A percentile compares a stretch with the other conserved stretches of the same genome.
phyloP scores from a whole-genome alignment of 371 early-diverging fungal species.

The Rhizopus arrhizus region DNA sequence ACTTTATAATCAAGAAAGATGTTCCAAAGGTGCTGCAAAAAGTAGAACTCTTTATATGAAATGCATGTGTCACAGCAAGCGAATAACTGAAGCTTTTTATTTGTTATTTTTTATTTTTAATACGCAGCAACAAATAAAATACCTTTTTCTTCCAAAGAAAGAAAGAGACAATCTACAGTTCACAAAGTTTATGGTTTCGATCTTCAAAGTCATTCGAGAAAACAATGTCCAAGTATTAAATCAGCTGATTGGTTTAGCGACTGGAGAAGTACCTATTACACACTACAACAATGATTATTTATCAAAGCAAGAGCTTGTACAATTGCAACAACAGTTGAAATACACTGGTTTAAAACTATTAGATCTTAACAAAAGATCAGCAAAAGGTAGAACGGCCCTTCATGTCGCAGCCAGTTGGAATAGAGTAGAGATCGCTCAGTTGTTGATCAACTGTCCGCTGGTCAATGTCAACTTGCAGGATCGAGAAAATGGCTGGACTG shows the following conservation, averaged over 20 bases:
- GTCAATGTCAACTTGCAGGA: conserved; percentile 69
- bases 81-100: neutral
- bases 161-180: neutral
- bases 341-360: conserved; percentile 24
- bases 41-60: too few relatives aligned
- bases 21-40: too few relatives aligned
- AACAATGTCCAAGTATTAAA: conserved; percentile 49
- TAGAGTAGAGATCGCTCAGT: conserved; percentile 41
- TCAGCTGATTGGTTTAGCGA: conserved; percentile 29
- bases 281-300: conserved; percentile 8
- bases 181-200: conserved; percentile 37
- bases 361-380: conserved; percentile 52
- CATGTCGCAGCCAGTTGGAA: conserved; percentile 55
- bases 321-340: conserved; percentile 24
- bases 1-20: too few relatives aligned
- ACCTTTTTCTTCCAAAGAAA: neutral
- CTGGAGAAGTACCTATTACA: conserved; percentile 12
- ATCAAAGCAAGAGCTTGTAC: conserved; percentile 23
- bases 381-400: conserved; percentile 49
- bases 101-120: conserved; percentile 6
- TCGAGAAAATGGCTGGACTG: conserved; percentile 73
- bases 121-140: neutral
- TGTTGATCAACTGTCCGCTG: conserved; percentile 49
- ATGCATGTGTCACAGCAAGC: neutral
- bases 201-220: conserved; percentile 48